These are phyloP conservation scores for Trichothecium roseum DNA, from an alignment of 2,329 filamentous ascomycete genomes.

Conservation along the genomic window DNA sequence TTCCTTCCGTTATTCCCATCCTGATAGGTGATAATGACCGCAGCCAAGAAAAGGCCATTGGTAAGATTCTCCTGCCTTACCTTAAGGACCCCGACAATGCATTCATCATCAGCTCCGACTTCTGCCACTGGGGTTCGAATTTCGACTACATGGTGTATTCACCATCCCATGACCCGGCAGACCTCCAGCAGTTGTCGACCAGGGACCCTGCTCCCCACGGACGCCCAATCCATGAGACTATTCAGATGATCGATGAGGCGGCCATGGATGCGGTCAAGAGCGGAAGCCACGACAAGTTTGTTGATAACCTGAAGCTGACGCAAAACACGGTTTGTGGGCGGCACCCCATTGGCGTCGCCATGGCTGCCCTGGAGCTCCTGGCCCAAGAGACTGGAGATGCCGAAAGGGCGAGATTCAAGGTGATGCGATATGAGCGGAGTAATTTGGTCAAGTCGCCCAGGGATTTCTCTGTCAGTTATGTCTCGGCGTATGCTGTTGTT, in stretches of 20 bases:
- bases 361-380: constrained; percentile 73
- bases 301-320: constrained; percentile 58
- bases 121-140: constrained; percentile 86
- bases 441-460: constrained; percentile 53
- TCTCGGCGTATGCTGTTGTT: constrained; percentile 76
- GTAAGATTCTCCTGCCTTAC: constrained; percentile 65
- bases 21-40: constrained; percentile 66
- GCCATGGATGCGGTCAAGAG: constrained; percentile 80
- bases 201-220: constrained; percentile 20
- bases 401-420: constrained; percentile 48
- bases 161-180: constrained; percentile 27
- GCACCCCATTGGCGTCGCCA: constrained; percentile 86
- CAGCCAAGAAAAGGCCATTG: constrained; percentile 56
- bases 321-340: constrained; percentile 89
- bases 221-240: constrained; percentile 70
- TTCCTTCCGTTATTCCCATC: constrained; percentile 73
- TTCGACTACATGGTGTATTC: constrained; percentile 75
- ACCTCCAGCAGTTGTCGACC: constrained; percentile 25
- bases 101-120: constrained; percentile 89
- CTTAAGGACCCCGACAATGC: constrained; percentile 64
- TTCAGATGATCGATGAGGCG: constrained; percentile 65
- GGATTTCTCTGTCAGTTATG: constrained; percentile 91
- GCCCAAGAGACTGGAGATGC: constrained; percentile 24
- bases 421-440: constrained; percentile 83
- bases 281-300: constrained; percentile 61